Conservation (phyloP, 176 grass and related monocot species). For the Oropetium thomaeum region DNA sequence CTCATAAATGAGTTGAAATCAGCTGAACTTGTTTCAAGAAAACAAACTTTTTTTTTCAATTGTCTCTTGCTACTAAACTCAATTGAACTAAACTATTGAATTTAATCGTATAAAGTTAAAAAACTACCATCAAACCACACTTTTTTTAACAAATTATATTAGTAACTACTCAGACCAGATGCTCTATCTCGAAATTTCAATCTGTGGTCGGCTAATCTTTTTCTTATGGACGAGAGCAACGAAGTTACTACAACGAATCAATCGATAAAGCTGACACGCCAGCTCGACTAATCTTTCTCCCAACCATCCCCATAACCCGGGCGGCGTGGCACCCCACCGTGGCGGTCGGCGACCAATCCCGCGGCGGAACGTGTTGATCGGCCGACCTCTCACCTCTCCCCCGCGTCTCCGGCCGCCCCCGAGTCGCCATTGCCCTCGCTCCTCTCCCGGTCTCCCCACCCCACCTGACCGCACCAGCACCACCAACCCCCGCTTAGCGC, state of each 20-base stretch:
- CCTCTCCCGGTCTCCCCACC: background rate
- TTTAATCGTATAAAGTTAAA: too few relatives aligned
- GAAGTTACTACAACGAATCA: background rate
- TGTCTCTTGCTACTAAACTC: too few relatives aligned
- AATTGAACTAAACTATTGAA: too few relatives aligned
- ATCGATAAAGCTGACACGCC: conserved; percentile 25
- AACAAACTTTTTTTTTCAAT: too few relatives aligned
- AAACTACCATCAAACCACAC: too few relatives aligned
- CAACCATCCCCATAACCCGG: background rate
- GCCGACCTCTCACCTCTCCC: conserved; percentile 21
- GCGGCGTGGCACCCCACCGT: background rate
- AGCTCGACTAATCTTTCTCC: conserved; percentile 10
- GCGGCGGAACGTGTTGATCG: conserved; percentile 30
- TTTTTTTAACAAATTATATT: too few relatives aligned
- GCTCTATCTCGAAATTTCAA: too few relatives aligned
- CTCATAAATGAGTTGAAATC: too few relatives aligned
- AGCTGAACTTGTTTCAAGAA: too few relatives aligned
- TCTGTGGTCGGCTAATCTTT: too few relatives aligned
- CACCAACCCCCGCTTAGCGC: conserved; percentile 12
- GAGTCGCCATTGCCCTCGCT: conserved; percentile 17
- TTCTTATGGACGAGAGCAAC: too few relatives aligned
- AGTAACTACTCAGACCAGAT: too few relatives aligned
- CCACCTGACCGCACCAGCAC: conserved; percentile 18
- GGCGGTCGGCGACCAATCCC: conserved; percentile 26
- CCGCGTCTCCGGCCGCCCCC: background rate